Evolutionary conservation across 1,284 basidiomycete genomes (phyloP), one percentile per base, ranked within the genome.

Genomic region (Cutaneotrichosporon mucoides): DNA sequence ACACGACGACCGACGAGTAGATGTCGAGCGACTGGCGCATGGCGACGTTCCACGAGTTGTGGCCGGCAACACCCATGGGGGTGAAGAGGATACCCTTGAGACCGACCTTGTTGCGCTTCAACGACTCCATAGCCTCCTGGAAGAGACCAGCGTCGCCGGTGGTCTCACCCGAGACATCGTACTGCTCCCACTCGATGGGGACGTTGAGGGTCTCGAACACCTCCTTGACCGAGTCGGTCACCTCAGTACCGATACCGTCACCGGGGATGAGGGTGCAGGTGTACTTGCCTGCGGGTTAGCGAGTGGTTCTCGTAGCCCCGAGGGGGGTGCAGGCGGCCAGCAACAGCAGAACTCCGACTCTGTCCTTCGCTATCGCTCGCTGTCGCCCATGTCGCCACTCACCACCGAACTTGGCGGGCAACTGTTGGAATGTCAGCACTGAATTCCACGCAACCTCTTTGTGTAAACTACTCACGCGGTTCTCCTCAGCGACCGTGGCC

Each of bases 21-120:
- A 99, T 99, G 81, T 99, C 95, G 71, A 99, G 89, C 76, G 95
- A 90, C 79, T 98, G 95, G 72, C 96, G 90, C 92, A 99, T 97
- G 66, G 96, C 96, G 61, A 99, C 95, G 79, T 99, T 99, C 96
- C 96, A 99, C 64, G 94, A 98, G 73, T 96, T 94, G 82, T 99
- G 96, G 34, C 93, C 94, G 42, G 87, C 87, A 76, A 92, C 89
- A 59, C 94, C 96, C 73, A 96, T 93, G 68, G 95, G 96, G 50
- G 96, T 99, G 83, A 95, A 98, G 65, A 99, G 89, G 71, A 99
- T 98, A 73, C 96, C 96, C 84, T 99, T 99, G 72, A 99, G 85
- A 66, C 96, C 96, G 66, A 99, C 96, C 78, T 91, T 87, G 85
- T 99, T 99, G 72, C 94, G 85, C 82, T 91, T 90, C 81, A 98